Percentiles rank a stretch among this genome's conserved stretches.
Evolutionary conservation across 306 rosid species (phyloP).

Genomic region (Oxytropis ochrocephala): DNA sequence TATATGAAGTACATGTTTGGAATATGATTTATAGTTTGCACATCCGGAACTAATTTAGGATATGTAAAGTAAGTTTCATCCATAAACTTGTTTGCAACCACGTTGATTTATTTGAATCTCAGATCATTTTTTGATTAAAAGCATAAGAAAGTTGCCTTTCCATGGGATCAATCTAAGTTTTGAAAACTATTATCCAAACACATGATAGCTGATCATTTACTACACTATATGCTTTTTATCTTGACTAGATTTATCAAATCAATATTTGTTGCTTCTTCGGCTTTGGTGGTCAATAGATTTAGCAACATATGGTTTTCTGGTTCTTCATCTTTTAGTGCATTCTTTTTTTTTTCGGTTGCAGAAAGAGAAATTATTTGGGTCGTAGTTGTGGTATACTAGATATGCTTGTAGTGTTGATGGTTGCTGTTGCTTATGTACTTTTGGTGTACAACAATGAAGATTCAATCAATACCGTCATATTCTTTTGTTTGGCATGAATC

Average conservation of each 20-base stretch:
- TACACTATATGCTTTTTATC: neutral
- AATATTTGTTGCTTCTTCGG: neutral
- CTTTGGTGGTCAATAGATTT: neutral
- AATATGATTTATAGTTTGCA: neutral
- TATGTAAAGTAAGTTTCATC: neutral
- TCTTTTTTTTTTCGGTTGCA: neutral
- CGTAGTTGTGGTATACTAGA: neutral
- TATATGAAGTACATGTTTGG: neutral
- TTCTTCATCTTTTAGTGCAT: neutral
- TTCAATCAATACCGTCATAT: too few relatives aligned
- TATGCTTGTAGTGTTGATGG: neutral
- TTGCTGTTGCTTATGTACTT: neutral
- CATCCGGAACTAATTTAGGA: neutral
- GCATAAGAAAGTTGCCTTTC: neutral
- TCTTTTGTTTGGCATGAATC: too few relatives aligned
- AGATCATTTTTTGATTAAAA: neutral
- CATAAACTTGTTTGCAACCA: neutral
- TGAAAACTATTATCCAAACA: neutral
- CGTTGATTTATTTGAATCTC: neutral
- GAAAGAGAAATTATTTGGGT: neutral
- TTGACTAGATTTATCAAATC: neutral
- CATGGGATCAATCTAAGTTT: neutral
- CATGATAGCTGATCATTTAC: neutral
- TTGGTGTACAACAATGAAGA: too few relatives aligned
- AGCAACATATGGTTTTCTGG: neutral